Base-by-base conservation (phyloP, 108 stramenopile species). In the Nannochloropsis granulata region DNA sequence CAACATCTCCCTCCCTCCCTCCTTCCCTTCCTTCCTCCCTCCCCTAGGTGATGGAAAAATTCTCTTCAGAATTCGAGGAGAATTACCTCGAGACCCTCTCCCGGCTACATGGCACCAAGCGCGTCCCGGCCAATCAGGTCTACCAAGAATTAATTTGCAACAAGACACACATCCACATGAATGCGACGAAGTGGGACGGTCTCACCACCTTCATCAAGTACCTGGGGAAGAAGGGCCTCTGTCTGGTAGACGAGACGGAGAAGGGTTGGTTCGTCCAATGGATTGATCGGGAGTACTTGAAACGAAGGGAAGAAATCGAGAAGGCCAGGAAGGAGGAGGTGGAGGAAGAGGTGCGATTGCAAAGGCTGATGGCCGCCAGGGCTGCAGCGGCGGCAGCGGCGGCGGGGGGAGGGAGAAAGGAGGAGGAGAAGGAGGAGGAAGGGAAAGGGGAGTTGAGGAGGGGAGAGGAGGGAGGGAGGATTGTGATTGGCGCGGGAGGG, bases 61-160 rank as follows among this genome's bases (percentile, higher is more conserved):
- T 83, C 44, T 82, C 82, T 10, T 34, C 42, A 16, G 43, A 97
- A 83, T 99, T 99, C 89, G 96, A 97, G 91, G 81, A 88, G 81
- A 85, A 85, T 24, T 99, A 92, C 87, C 16, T 98, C 45, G 93
- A 96, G 25, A 94, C 94, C 8, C 89, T 99, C 26, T 91, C 92
- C 13, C 92, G 95, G 81, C 86, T 95, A 13, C 97, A 97, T 80
- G 94, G 95, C 13, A 96, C 95, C 45, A 95, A 95, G 90, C 85
- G 94, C 43, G 94, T 97, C 80, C 92, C 94, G 78, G 97, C 98
- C 82, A 98, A 98, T 86, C 92, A 94, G 83, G 96, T 98, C 13
- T 99, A 99, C 89, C 96, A 98, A 89, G 97, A 99, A 91, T 91
- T 96, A 81, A 99, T 99, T 90, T 91, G 91, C 44, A 96, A 99